phyloP scores from a whole-genome alignment of 2,329 filamentous ascomycete genomes.

The Botrytis tulipae region DNA sequence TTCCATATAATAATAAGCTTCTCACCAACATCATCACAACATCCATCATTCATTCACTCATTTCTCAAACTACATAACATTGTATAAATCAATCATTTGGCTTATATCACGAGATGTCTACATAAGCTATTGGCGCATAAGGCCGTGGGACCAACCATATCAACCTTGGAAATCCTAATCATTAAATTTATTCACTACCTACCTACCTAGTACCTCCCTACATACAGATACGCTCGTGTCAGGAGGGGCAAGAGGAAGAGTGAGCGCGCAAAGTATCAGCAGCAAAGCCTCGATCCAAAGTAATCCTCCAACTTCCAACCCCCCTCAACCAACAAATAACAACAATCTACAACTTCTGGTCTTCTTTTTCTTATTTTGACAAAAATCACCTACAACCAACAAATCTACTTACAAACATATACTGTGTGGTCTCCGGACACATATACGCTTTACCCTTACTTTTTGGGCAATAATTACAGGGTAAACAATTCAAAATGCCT shows the following conservation, averaged over 20 bases:
- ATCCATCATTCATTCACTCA: neutral
- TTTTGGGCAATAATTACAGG: neutral
- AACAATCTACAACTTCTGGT: neutral
- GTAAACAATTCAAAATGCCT: slow-evolving; percentile 27
- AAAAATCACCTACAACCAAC: neutral
- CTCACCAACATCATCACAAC: neutral
- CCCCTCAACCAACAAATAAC: neutral
- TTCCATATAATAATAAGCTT: neutral
- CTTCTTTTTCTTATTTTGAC: neutral
- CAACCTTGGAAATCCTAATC: slow-evolving; percentile 3
- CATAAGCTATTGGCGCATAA: neutral
- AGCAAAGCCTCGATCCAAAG: slow-evolving; percentile 9
- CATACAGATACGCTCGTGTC: neutral
- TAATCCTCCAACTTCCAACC: neutral
- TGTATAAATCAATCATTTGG: neutral
- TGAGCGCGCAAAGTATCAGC: slow-evolving; percentile 1
- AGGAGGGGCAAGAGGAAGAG: slow-evolving; percentile 7
- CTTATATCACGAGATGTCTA: neutral
- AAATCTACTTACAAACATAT: neutral
- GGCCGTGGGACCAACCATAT: neutral
- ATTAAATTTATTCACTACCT: neutral
- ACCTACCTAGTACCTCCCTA: neutral
- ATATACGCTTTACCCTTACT: neutral
- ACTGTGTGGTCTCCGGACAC: neutral
- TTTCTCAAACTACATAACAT: too few relatives aligned